Evolutionary conservation across 1,139 yeast species (phyloP).

Genomic region (Maudiozyma humilis): DNA sequence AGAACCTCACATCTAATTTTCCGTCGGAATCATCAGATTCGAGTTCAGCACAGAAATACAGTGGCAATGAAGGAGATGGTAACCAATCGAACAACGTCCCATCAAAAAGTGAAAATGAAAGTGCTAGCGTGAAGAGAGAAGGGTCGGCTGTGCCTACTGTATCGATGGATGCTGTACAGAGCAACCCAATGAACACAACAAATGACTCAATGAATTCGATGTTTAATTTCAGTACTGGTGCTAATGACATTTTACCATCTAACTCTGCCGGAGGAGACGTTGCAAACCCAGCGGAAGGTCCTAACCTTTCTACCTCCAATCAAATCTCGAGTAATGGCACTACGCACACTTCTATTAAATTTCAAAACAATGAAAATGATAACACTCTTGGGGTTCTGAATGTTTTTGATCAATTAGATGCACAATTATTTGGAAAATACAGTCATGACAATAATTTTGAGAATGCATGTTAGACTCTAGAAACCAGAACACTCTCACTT

Average conservation of each 20-base stretch:
- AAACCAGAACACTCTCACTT: too few relatives aligned
- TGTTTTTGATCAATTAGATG: constrained; percentile 73
- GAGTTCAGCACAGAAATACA: background rate
- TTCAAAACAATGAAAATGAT: background rate
- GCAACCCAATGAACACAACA: background rate
- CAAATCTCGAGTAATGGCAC: background rate
- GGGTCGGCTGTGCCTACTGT: too few relatives aligned
- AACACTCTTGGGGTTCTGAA: constrained; percentile 45
- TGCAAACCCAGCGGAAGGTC: background rate
- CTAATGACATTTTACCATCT: constrained; percentile 3
- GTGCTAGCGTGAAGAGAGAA: too few relatives aligned
- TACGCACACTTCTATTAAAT: background rate
- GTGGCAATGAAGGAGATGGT: background rate
- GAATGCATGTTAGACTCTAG: background rate
- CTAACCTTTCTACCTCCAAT: background rate
- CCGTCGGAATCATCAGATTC: background rate
- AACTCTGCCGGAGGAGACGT: background rate
- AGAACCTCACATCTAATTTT: background rate
- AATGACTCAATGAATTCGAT: constrained; percentile 1
- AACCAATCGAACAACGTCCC: too few relatives aligned
- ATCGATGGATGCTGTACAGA: too few relatives aligned
- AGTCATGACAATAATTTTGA: constrained; percentile 38
- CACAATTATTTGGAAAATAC: constrained; percentile 74
- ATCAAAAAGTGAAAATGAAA: too few relatives aligned
- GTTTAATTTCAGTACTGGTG: constrained; percentile 5